Base-by-base conservation (phyloP, 306 rosid species). In the Herpetospermum pedunculosum region DNA sequence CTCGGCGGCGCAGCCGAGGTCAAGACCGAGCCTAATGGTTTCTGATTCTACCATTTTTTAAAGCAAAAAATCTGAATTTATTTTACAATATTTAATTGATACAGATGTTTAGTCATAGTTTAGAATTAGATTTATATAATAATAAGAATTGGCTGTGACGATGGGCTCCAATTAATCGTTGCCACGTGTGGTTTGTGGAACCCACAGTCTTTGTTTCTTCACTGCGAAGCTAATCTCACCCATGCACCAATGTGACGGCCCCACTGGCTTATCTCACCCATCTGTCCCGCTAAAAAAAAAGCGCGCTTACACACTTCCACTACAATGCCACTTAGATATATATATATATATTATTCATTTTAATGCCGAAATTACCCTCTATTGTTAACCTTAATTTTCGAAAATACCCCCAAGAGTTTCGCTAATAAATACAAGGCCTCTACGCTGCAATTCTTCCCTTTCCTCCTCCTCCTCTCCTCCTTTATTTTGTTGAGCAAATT, bases 391-490 rank as follows among this genome's bases (percentile, higher is more conserved):
- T 1, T 32, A 64, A 75, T 81, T 88, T 12, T 86, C 0, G 1
- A 8, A 7, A 13, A 46, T 78, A 76, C 64, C 19, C 18, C 8
- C 71, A 16, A 0, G 52, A 1, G 28, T 18, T 62, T 0, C 0
- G 37, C 1, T 50, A 23, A 60, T 94, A 94, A 94, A 89, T 89
- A 81, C 1, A 50, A 48, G 57, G 1, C 82, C 79, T 87, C 87
- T 21, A 79, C 71, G 71, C 87, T 75, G 72, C 97, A 14, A 79
- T 82, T 79, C 90, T 82, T 94, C 99, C 99, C 82, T 94, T 94
- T 91, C 91, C 80, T 78, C 81, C 79, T 67, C 49, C 71, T 18
- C 63, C 87, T 85, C 77, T 78, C 63, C 83, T 64, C 84, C 78
- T 68, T 43, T 44, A 46, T 30, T 41, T 70, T 23, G 72, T 77